phyloP scores from a whole-genome alignment of 805 yeast species.

The Saccharomycopsis vini region DNA sequence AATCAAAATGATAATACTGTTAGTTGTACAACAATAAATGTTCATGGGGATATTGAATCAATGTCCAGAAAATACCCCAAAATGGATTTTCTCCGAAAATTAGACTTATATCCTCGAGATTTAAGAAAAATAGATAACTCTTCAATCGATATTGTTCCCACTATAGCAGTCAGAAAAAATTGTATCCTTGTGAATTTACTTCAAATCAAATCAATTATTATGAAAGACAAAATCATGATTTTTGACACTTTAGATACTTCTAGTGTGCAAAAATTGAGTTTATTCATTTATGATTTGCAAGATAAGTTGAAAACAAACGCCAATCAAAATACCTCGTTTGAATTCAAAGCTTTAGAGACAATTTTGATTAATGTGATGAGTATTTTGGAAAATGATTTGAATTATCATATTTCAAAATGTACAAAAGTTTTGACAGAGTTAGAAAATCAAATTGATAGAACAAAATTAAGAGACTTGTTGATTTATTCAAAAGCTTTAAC shows the following conservation, averaged over 20 bases:
- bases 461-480: constrained; percentile 65
- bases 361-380: constrained; percentile 73
- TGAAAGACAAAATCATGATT: constrained; percentile 58
- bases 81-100: constrained; percentile 51
- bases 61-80: constrained; percentile 60
- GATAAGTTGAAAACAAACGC: constrained; percentile 21
- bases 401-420: constrained; percentile 69
- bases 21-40: constrained; percentile 63
- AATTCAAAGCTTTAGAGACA: constrained; percentile 83
- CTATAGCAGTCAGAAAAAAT: constrained; percentile 63
- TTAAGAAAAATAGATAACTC: constrained; percentile 80
- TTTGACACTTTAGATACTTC: constrained; percentile 62
- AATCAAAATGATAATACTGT: constrained; percentile 32
- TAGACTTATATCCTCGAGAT: constrained; percentile 82
- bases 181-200: constrained; percentile 66
- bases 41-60: constrained; percentile 51
- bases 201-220: constrained; percentile 72
- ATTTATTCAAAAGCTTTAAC: constrained; percentile 79
- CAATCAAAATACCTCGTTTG: constrained; percentile 61
- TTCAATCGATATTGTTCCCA: constrained; percentile 68
- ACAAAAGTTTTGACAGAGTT: constrained; percentile 65
- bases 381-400: constrained; percentile 78
- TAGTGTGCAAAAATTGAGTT: constrained; percentile 40
- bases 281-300: constrained; percentile 75
- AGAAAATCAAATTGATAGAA: constrained; percentile 75